Base-by-base conservation (phyloP, 2,329 filamentous ascomycete genomes). In the Aureobasidium sp. region DNA sequence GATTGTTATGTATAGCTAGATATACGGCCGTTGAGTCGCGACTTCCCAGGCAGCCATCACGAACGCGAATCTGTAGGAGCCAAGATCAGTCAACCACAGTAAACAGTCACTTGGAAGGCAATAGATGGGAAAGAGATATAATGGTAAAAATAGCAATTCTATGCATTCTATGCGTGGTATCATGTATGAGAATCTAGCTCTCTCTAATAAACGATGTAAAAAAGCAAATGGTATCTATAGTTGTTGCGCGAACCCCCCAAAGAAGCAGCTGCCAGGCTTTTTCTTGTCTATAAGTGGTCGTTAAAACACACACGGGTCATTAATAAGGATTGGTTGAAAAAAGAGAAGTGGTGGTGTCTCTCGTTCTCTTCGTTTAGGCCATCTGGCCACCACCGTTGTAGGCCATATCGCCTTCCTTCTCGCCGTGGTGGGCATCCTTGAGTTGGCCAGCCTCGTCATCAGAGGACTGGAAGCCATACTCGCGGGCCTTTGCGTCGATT, bases 371-470 rank as follows among this genome's bases (percentile, higher is more conserved):
- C 49, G 10, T 37, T 62, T 63, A 66, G 3, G 32, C 65, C 45
- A 65, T 62, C 54, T 64, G 60, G 4, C 50, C 65, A n/a, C 63
- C 63, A 13, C 44, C 64, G 39, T 61, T 59, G 48, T 59, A 50
- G 3, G 62, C 63, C 7, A 67, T 11, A 7, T 66, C 60, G 13
- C 27, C 47, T 52, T 68, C 66, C 62, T 67, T 67, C 65, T 68
- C 67, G 25, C 62, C 67, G 32, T 54, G 64, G 5, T 49, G 53
- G 8, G 62, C 67, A 9, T 66, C 66, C 60, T 65, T 64, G 27
- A 66, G 16, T 36, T 68, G 69, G 21, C 71, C 69, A n/a, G 67
- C 66, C 67, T 73, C 72, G 42, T 72, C 68, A 27, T 73, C 71
- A 25, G 41, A 48, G 9, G 66, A 65, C 5, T 63, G 59, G 57